Evolutionary conservation across 192 early-diverging fungal genomes (phyloP).

Genomic region (Mortierella alpina): DNA sequence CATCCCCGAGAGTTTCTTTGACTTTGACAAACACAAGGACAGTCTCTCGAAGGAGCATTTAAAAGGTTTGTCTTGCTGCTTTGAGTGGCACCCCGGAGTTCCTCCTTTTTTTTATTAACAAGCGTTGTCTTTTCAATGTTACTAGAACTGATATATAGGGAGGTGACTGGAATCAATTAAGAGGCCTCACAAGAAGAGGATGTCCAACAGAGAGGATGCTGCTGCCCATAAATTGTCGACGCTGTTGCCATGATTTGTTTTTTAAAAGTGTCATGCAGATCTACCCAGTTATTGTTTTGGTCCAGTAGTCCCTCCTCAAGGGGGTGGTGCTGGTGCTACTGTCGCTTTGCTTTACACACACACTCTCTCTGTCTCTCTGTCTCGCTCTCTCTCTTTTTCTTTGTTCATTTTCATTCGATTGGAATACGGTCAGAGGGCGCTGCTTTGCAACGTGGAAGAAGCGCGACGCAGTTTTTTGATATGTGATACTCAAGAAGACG

Average conservation of each 20-base stretch:
- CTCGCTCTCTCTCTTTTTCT: slow-evolving; percentile 2
- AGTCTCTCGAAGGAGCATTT: slow-evolving; percentile 83
- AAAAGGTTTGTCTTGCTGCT: slow-evolving; percentile 59
- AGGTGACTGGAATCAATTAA: slow-evolving; percentile 48
- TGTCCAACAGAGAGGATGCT: background rate
- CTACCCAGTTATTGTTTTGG: no score
- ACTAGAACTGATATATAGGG: slow-evolving; percentile 44
- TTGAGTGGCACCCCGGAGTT: background rate
- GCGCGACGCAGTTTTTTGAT: no score
- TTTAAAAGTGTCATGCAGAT: no score
- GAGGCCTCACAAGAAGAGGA: background rate
- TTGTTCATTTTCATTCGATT: background rate
- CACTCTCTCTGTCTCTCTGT: slow-evolving; percentile 13
- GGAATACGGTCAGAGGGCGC: no score
- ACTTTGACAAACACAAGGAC: slow-evolving; percentile 89
- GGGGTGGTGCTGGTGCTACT: no score
- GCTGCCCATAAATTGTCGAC: no score
- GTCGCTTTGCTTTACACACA: no score
- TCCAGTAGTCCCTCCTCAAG: no score
- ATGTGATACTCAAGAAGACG: no score
- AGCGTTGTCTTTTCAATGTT: background rate
- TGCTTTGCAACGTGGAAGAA: no score
- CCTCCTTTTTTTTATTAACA: slow-evolving; percentile 7
- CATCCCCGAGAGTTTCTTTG: slow-evolving; percentile 83
- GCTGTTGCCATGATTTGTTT: no score